phyloP scores from a whole-genome alignment of 106 monocot genomes.

The Iris macrosiphon region DNA sequence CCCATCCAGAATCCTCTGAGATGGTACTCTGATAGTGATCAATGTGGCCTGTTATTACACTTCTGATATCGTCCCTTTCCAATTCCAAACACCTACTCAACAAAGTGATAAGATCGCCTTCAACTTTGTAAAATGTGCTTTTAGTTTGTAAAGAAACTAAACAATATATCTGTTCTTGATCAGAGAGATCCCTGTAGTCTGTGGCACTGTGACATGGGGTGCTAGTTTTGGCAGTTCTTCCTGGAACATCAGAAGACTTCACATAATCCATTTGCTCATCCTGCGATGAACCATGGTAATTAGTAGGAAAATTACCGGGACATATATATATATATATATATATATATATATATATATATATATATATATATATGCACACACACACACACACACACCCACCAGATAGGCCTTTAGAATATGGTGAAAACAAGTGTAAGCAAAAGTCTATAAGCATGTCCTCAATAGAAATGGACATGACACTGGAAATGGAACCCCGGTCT shows the following conservation, averaged over 20 bases:
- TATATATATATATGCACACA: too few relatives aligned
- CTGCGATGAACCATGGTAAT: too few relatives aligned
- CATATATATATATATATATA: too few relatives aligned
- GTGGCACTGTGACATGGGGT: conserved; percentile 8
- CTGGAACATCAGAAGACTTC: conserved; percentile 3
- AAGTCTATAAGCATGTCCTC: too few relatives aligned
- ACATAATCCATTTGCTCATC: conserved; percentile 3
- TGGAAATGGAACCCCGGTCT: background rate
- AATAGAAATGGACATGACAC: too few relatives aligned
- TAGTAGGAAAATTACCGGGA: too few relatives aligned
- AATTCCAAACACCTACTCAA: conserved; percentile 57
- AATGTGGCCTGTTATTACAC: conserved; percentile 58
- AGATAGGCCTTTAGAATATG: too few relatives aligned
- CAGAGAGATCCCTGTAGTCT: conserved; percentile 6
- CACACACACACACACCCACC: too few relatives aligned
- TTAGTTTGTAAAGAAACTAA: conserved; percentile 42
- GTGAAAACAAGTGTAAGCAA: too few relatives aligned
- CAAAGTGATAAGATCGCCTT: conserved; percentile 70
- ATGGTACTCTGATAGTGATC: conserved; percentile 74
- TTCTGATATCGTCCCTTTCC: conserved; percentile 35
- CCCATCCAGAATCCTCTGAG: conserved; percentile 83
- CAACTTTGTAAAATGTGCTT: conserved; percentile 45
- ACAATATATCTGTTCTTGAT: conserved; percentile 24
- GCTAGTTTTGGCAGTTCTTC: conserved; percentile 19
- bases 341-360: too few relatives aligned